Conservation (phyloP, 441 rosid genomes). For the Adansonia grandidieri region DNA sequence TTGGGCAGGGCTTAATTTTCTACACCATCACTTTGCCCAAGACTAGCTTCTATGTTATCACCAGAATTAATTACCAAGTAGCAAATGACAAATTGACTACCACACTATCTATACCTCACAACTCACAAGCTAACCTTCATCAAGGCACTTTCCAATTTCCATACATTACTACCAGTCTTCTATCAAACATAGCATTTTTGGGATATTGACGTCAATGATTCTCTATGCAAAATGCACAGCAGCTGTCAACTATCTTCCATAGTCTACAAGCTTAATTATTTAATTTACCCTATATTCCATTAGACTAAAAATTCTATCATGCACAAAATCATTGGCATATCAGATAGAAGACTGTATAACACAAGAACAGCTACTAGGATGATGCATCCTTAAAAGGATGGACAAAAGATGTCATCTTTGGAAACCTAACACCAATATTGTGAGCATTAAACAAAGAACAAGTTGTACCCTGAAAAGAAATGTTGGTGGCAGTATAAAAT, state of each 20-base stretch:
- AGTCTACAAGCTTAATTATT: background rate
- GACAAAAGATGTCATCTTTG: background rate
- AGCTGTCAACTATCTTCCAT: background rate
- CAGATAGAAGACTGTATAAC: background rate
- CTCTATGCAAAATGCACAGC: constrained; percentile 6
- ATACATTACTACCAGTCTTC: background rate
- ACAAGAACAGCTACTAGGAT: background rate
- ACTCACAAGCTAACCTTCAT: background rate
- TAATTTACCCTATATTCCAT: background rate
- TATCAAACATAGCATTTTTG: background rate
- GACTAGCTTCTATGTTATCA: background rate
- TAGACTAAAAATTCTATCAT: background rate
- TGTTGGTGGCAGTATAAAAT: background rate
- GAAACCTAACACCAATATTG: background rate
- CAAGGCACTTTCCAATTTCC: background rate
- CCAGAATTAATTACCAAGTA: background rate
- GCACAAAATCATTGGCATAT: background rate
- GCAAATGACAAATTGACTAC: background rate
- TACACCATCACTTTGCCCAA: background rate
- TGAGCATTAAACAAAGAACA: background rate
- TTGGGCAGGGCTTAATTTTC: background rate
- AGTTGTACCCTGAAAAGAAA: background rate
- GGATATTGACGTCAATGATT: background rate
- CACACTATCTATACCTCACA: background rate
- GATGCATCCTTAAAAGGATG: background rate